These are phyloP conservation scores for Diutina neorugosa DNA, from an alignment of 1,139 yeast species.

Conservation along the genomic window DNA sequence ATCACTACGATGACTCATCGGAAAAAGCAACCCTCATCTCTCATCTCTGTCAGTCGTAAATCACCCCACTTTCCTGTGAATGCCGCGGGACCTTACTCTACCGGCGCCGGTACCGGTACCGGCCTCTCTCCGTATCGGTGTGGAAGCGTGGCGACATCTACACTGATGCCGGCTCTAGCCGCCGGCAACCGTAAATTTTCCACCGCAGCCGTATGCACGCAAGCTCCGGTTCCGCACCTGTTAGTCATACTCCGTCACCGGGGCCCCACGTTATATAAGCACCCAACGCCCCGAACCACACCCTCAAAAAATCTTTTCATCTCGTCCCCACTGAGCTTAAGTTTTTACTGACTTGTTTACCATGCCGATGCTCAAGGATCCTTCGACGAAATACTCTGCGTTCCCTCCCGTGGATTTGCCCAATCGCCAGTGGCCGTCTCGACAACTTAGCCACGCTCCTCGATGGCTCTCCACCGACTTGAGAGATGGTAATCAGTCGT, in stretches of 20 bases:
- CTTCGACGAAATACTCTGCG: neutral
- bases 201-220: neutral
- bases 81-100: too few species aligned
- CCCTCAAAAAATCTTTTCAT: too few species aligned
- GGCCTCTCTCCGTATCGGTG: too few species aligned
- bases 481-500: constrained; percentile 4
- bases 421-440: constrained; percentile 4
- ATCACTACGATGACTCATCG: too few species aligned
- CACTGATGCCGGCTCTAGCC: neutral
- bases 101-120: too few species aligned
- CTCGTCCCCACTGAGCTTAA: neutral
- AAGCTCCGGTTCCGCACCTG: neutral
- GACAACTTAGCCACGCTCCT: neutral
- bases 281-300: too few species aligned
- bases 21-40: too few species aligned
- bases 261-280: neutral
- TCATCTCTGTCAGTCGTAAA: too few species aligned
- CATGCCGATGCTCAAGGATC: constrained; percentile 3
- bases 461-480: constrained; percentile 4
- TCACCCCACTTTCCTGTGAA: too few species aligned
- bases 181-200: neutral
- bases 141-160: too few species aligned
- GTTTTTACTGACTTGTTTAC: neutral
- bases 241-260: neutral
- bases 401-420: constrained; percentile 3